Conservation (phyloP, 208 protist species). For the Crithidia sp. region DNA sequence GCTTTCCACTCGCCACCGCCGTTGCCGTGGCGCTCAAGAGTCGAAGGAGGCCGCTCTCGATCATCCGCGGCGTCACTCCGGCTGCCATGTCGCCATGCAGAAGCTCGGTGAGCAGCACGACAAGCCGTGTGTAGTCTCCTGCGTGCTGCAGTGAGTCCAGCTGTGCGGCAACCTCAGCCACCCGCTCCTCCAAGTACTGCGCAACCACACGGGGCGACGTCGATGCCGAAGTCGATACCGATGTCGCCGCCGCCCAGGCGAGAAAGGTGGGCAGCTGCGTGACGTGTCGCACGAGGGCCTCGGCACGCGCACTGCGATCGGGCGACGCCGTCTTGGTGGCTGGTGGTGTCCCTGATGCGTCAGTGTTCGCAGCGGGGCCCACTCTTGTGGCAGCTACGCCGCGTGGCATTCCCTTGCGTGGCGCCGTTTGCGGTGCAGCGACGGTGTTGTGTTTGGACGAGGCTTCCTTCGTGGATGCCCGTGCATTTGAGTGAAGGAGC, state of each 20-base stretch:
- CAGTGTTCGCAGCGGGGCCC: too few species aligned
- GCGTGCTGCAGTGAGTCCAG: slow-evolving; percentile 24
- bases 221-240: not conserved
- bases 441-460: too few species aligned
- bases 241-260: slow-evolving; percentile 6
- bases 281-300: slow-evolving; percentile 30
- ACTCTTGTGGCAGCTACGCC: too few species aligned
- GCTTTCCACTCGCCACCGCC: slow-evolving; percentile 19
- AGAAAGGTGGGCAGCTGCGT: slow-evolving; percentile 25
- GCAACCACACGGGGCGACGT: slow-evolving; percentile 8
- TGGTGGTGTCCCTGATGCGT: not conserved
- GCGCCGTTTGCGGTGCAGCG: too few species aligned
- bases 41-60: slow-evolving; percentile 54
- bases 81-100: slow-evolving; percentile 53
- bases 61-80: slow-evolving; percentile 70
- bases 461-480: too few species aligned
- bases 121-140: slow-evolving; percentile 36
- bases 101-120: slow-evolving; percentile 58
- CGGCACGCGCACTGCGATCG: slow-evolving; percentile 5
- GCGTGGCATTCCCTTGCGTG: too few species aligned
- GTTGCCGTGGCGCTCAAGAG: slow-evolving; percentile 16
- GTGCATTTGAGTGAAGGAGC: too few species aligned
- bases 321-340: not conserved
- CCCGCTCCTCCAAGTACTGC: slow-evolving; percentile 24
- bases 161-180: slow-evolving; percentile 26